phyloP scores from a whole-genome alignment of 2,329 filamentous ascomycete species.

The Fusarium sp. region DNA sequence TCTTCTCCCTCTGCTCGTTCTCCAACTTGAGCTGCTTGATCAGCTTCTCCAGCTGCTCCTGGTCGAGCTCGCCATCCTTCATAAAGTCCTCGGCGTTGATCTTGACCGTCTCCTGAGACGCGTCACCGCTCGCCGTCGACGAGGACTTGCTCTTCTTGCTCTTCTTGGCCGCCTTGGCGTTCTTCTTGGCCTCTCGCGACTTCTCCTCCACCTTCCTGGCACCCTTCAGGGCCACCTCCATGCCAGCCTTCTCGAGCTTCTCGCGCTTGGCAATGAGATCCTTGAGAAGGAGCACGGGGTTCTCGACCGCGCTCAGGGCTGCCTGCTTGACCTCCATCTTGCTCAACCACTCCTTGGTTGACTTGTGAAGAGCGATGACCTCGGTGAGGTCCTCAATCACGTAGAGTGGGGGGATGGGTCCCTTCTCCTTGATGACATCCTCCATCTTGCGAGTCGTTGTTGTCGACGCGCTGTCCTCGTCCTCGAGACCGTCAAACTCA shows the following conservation, averaged over 20 bases:
- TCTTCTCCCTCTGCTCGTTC: constrained; percentile 38
- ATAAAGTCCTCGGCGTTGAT: constrained; percentile 61
- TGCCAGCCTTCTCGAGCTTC: constrained; percentile 77
- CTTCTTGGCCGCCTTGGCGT: constrained; percentile 49
- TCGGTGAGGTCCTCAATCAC: constrained; percentile 76
- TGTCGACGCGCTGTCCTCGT: constrained; percentile 66
- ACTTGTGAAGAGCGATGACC: constrained; percentile 72
- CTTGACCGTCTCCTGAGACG: constrained; percentile 57
- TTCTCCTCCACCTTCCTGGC: constrained; percentile 67
- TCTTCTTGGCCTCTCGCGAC: constrained; percentile 62
- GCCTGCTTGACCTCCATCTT: constrained; percentile 78
- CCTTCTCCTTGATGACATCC: constrained; percentile 58
- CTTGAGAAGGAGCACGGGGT: constrained; percentile 79
- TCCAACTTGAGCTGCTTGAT: constrained; percentile 41
- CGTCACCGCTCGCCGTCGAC: constrained; percentile 47
- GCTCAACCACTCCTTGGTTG: constrained; percentile 79
- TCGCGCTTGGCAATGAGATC: constrained; percentile 78
- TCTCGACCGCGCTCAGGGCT: constrained; percentile 75
- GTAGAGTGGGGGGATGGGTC: constrained; percentile 75
- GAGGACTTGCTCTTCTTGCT: constrained; percentile 54
- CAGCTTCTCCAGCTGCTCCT: constrained; percentile 45
- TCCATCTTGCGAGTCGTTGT: constrained; percentile 60
- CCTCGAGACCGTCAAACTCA: constrained; percentile 82
- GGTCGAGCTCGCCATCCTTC: constrained; percentile 48
- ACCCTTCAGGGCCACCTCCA: constrained; percentile 78